These are phyloP conservation scores for Tillandsia fasciculata DNA, from an alignment of 176 grass and related monocot genomes.

Conservation along the genomic window DNA sequence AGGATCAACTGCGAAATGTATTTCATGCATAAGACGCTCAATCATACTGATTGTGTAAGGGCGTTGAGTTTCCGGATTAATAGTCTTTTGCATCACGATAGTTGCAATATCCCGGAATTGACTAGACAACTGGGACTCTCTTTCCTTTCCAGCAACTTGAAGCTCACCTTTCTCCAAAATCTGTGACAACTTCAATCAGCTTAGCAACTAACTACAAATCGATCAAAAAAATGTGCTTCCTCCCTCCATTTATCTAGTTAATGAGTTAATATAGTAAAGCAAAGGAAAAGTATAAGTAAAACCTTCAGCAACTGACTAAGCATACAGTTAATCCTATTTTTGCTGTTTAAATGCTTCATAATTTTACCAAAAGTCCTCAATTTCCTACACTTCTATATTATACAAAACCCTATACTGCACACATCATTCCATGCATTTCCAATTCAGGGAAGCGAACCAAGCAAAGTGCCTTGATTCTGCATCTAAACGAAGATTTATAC, in stretches of 20 bases:
- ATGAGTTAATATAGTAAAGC: not conserved
- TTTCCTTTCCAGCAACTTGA: constrained; percentile 92
- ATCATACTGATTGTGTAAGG: constrained; percentile 96
- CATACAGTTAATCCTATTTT: too few species aligned
- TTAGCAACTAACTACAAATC: not conserved
- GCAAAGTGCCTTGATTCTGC: too few species aligned
- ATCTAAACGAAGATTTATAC: too few species aligned
- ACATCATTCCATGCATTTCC: too few species aligned
- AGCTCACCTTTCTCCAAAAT: constrained; percentile 96
- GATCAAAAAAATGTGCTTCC: not conserved
- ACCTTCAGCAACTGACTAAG: too few species aligned
- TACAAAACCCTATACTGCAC: too few species aligned
- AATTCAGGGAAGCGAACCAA: too few species aligned
- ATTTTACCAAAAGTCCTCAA: too few species aligned
- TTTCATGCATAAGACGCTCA: constrained; percentile 87
- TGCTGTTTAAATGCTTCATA: too few species aligned
- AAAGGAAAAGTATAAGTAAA: not conserved
- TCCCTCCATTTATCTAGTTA: not conserved
- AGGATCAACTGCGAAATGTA: constrained; percentile 62
- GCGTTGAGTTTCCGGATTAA: constrained; percentile 58
- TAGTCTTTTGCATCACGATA: constrained; percentile 92
- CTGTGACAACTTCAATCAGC: not conserved
- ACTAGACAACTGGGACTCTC: constrained; percentile 67
- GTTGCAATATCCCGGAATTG: constrained; percentile 95
- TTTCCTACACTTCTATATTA: too few species aligned